Evolutionary conservation across 768 basidiomycete species (phyloP).

Genomic region (Leccinum subgranulosum): DNA sequence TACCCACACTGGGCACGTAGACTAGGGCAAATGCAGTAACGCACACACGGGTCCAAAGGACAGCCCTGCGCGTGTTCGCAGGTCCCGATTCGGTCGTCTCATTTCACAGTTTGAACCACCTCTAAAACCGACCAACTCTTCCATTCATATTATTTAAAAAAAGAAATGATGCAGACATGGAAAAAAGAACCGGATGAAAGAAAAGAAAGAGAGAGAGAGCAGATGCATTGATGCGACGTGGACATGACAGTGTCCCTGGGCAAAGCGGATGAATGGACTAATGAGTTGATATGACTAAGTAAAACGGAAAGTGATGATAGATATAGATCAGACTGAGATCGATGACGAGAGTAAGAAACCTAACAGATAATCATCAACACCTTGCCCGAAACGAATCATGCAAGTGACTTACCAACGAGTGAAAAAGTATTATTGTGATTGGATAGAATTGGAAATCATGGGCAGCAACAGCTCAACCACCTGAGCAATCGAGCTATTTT

Average conservation of each 20-base stretch:
- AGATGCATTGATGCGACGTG: conserved; percentile 23
- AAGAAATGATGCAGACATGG: conserved; percentile 18
- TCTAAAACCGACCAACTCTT: background rate
- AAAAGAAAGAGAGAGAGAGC: background rate
- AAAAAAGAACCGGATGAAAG: background rate
- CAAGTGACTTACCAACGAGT: conserved; percentile 22
- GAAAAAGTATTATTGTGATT: conserved; percentile 17
- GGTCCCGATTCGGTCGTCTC: conserved; percentile 3
- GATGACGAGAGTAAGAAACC: conserved; percentile 21
- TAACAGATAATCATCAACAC: conserved; percentile 13
- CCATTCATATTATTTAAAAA: background rate
- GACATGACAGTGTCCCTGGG: conserved; percentile 24
- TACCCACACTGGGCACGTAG: conserved; percentile 25
- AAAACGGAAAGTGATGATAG: conserved; percentile 23
- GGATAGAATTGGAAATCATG: conserved; percentile 38
- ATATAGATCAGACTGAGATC: conserved; percentile 23
- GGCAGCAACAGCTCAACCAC: conserved; percentile 66
- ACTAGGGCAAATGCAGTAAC: conserved; percentile 15
- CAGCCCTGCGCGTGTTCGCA: conserved; percentile 18
- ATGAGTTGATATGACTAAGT: conserved; percentile 25
- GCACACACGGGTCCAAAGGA: conserved; percentile 5
- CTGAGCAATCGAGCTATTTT: conserved; percentile 82
- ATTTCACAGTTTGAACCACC: background rate
- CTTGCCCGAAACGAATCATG: background rate
- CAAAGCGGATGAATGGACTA: conserved; percentile 28